Percentiles rank a stretch among this genome's conserved stretches.
These are phyloP conservation scores for Sarocladium oryzae DNA, from an alignment of 2,329 filamentous ascomycete species.

Conservation along the genomic window DNA sequence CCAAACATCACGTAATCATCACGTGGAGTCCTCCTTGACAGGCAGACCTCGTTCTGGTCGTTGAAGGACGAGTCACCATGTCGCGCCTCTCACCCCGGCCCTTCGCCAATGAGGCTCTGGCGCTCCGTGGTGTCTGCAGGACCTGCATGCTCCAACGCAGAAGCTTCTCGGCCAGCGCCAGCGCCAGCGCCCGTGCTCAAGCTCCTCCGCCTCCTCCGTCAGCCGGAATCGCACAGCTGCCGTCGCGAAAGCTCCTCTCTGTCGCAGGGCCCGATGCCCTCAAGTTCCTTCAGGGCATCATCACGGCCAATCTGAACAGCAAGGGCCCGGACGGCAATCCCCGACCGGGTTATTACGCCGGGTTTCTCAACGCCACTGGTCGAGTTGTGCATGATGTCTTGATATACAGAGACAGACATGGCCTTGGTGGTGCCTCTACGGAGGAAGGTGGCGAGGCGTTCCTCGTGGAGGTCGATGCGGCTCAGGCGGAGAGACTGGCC, in stretches of 20 bases:
- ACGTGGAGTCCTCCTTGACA: too few relatives aligned
- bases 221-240: conserved; percentile 48
- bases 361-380: conserved; percentile 80
- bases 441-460: conserved; percentile 30
- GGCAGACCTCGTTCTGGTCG: neutral
- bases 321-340: conserved; percentile 26
- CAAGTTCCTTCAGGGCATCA: conserved; percentile 81
- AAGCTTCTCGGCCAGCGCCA: conserved; percentile 21
- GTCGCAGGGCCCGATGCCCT: conserved; percentile 73
- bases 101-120: conserved; percentile 13
- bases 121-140: conserved; percentile 20
- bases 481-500: conserved; percentile 53
- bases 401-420: conserved; percentile 59
- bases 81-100: conserved; percentile 19
- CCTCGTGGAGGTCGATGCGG: conserved; percentile 76
- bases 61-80: conserved; percentile 15
- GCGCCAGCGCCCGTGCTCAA: conserved; percentile 16
- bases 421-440: conserved; percentile 16
- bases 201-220: conserved; percentile 35
- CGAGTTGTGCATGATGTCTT: conserved; percentile 86
- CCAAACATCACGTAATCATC: neutral
- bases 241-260: conserved; percentile 72
- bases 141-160: conserved; percentile 26
- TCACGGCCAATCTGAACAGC: conserved; percentile 54
- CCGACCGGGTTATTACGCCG: conserved; percentile 62